These are phyloP conservation scores for Hymenoscyphus fructigenus DNA, from an alignment of 2,329 filamentous ascomycete genomes.

Conservation along the genomic window DNA sequence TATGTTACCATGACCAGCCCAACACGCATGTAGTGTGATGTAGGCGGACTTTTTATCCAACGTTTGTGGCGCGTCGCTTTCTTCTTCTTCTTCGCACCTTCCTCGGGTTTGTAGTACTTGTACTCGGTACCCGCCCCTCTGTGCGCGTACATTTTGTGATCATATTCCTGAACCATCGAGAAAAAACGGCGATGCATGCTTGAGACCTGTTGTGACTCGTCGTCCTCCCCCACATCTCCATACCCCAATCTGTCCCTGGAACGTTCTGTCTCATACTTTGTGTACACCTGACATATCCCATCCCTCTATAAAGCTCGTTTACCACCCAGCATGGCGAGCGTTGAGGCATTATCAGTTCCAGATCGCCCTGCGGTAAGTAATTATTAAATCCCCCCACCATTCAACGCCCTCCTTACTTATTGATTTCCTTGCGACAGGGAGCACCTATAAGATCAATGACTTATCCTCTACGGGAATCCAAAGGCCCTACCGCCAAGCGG, in stretches of 20 bases:
- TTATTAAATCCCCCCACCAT: neutral
- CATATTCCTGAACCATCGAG: constrained; percentile 1
- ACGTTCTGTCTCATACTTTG: constrained; percentile 10
- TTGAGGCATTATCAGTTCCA: constrained; percentile 8
- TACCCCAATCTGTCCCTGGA: constrained; percentile 3
- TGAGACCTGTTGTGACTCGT: constrained; percentile 14
- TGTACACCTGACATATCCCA: constrained; percentile 8
- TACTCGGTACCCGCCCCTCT: neutral
- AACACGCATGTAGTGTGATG: neutral
- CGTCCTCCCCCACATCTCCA: neutral
- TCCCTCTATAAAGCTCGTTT: constrained; percentile 4
- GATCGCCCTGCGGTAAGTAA: constrained; percentile 17
- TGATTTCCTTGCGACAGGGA: constrained; percentile 15
- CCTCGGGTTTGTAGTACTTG: neutral
- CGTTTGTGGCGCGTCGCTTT: too few relatives aligned
- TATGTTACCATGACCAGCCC: neutral
- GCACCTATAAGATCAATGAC: constrained; percentile 32
- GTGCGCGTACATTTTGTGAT: neutral
- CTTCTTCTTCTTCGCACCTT: too few relatives aligned
- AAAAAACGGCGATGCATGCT: constrained; percentile 4
- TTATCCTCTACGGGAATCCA: constrained; percentile 24
- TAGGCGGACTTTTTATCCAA: neutral
- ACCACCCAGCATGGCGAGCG: constrained; percentile 1
- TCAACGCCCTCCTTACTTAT: constrained; percentile 1
- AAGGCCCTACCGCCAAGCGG: constrained; percentile 17